Percentiles rank a stretch among this genome's conserved stretches.
phyloP scores from a whole-genome alignment of 1,284 basidiomycete genomes.

The Fistulinella cinereoalba region DNA sequence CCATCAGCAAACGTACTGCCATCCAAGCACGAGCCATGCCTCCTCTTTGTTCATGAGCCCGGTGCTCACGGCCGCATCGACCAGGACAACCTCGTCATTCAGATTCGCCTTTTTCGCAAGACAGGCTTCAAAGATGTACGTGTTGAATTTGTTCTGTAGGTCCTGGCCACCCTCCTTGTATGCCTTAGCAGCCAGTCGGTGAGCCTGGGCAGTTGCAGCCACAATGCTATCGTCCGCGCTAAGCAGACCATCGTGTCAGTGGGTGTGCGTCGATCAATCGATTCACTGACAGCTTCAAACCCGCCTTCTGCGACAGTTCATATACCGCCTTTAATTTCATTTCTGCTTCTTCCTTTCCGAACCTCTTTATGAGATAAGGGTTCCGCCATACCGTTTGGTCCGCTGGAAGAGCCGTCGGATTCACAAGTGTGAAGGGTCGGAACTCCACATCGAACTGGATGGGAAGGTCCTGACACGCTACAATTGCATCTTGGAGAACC shows the following conservation, averaged over 20 bases:
- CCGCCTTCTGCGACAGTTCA: conserved; percentile 54
- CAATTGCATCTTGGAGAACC: conserved; percentile 64
- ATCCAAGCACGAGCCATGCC: conserved; percentile 37
- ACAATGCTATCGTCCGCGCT: conserved; percentile 55
- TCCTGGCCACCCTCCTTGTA: conserved; percentile 60
- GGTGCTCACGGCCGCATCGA: conserved; percentile 54
- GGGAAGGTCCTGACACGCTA: conserved; percentile 57
- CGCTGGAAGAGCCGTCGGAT: conserved; percentile 42
- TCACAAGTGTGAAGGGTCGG: conserved; percentile 65
- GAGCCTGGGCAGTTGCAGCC: conserved; percentile 38
- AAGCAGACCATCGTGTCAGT: conserved; percentile 3
- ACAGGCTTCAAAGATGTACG: conserved; percentile 62
- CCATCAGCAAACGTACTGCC: neutral
- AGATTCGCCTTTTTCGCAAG: conserved; percentile 64
- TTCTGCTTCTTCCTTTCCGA: conserved; percentile 56
- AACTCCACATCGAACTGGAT: conserved; percentile 70
- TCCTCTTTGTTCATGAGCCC: conserved; percentile 60
- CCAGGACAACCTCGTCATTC: conserved; percentile 55
- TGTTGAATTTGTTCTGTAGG: conserved; percentile 57
- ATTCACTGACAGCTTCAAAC: conserved; percentile 60
- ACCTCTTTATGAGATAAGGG: conserved; percentile 41
- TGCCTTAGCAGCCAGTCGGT: conserved; percentile 71
- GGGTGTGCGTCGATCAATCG: neutral
- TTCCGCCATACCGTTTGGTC: conserved; percentile 34
- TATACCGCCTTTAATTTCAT: conserved; percentile 46